Evolutionary conservation across 345 rosid genomes (phyloP).

Genomic region (Stellera chamaejasme): DNA sequence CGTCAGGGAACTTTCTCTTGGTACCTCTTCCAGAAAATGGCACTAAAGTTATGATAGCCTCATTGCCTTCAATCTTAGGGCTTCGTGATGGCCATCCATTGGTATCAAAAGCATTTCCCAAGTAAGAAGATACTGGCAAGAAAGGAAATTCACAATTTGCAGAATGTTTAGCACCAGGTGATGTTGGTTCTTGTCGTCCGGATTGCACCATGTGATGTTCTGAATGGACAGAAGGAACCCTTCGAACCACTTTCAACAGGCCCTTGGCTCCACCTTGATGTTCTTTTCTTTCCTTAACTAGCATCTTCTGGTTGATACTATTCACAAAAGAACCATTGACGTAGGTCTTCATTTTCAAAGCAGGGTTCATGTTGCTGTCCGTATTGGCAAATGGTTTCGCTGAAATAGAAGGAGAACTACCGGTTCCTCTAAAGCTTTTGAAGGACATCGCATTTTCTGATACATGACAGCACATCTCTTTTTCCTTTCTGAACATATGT

Average conservation of each 20-base stretch:
- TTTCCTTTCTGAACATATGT: constrained; percentile 23
- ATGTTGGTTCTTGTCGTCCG: constrained; percentile 18
- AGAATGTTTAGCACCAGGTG: constrained; percentile 19
- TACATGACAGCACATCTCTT: constrained; percentile 16
- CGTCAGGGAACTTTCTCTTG: constrained; percentile 17
- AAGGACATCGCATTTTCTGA: constrained; percentile 20
- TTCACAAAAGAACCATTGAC: constrained; percentile 15
- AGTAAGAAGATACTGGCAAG: constrained; percentile 20
- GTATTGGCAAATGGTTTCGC: constrained; percentile 15
- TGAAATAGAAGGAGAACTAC: constrained; percentile 14
- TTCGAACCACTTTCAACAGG: constrained; percentile 47
- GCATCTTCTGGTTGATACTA: constrained; percentile 20
- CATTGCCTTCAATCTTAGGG: constrained; percentile 21
- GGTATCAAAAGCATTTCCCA: constrained; percentile 19
- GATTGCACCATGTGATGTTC: constrained; percentile 21
- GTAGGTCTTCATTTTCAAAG: constrained; percentile 32
- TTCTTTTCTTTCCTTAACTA: constrained; percentile 13
- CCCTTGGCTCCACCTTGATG: constrained; percentile 42
- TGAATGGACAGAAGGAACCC: constrained; percentile 22
- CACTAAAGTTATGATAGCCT: constrained; percentile 15
- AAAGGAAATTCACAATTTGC: constrained; percentile 18
- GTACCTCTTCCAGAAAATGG: constrained; percentile 24
- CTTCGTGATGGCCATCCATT: constrained; percentile 18
- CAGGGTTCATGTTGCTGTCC: constrained; percentile 28
- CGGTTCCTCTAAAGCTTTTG: constrained; percentile 19